Percentiles rank a stretch among this genome's conserved stretches.
phyloP scores from a whole-genome alignment of 2,329 filamentous ascomycete species.

The Neonectria coccinea region DNA sequence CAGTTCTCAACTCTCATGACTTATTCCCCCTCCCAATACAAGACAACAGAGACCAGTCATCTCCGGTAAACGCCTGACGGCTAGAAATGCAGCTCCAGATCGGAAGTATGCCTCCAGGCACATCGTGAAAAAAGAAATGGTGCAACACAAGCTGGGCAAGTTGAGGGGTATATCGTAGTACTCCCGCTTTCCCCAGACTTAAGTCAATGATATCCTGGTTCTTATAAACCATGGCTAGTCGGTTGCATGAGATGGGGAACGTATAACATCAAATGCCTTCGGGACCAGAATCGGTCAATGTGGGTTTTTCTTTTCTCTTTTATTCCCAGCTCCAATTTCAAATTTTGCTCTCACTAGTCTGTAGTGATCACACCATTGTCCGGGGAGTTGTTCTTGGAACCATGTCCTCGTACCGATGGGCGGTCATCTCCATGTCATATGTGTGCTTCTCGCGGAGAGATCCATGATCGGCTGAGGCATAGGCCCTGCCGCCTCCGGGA shows the following conservation, averaged over 20 bases:
- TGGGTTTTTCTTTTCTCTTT: slow-evolving; percentile 16
- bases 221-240: slow-evolving; percentile 19
- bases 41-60: not conserved
- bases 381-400: slow-evolving; percentile 63
- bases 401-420: slow-evolving; percentile 70
- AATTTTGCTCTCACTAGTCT: slow-evolving; percentile 10
- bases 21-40: not conserved
- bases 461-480: slow-evolving; percentile 51
- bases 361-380: slow-evolving; percentile 54
- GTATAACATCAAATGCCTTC: slow-evolving; percentile 16
- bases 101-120: not conserved
- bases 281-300: slow-evolving; percentile 15
- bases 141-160: not conserved
- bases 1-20: not conserved
- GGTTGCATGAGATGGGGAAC: slow-evolving; percentile 16
- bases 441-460: slow-evolving; percentile 54
- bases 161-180: not conserved
- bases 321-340: slow-evolving; percentile 22
- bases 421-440: slow-evolving; percentile 62
- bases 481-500: slow-evolving; percentile 57
- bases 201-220: slow-evolving; percentile 7
- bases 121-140: not conserved
- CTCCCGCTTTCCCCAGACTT: not conserved
- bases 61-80: not conserved
- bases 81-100: not conserved